A percentile compares a stretch with the other conserved stretches of the same genome.
phyloP scores from a whole-genome alignment of 2,329 filamentous ascomycete species.

The Blastomyces emzantsi region DNA sequence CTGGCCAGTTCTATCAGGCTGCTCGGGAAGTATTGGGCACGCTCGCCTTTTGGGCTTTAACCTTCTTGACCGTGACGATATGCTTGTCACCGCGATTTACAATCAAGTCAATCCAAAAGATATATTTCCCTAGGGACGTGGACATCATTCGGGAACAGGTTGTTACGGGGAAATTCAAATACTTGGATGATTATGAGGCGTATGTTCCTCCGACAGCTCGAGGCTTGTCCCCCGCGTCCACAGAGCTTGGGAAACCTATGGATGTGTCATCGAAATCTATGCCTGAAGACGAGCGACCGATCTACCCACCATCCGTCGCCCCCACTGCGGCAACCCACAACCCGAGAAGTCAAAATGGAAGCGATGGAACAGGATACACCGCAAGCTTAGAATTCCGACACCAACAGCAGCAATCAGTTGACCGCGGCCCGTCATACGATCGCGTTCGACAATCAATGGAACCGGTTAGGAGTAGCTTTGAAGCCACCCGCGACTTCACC shows the following conservation, averaged over 20 bases:
- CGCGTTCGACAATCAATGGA: constrained; percentile 82
- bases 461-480: constrained; percentile 70
- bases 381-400: constrained; percentile 38
- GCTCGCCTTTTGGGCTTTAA: constrained; percentile 78
- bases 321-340: constrained; percentile 70
- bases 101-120: constrained; percentile 82
- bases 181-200: constrained; percentile 52
- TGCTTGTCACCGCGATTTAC: constrained; percentile 82
- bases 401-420: constrained; percentile 54
- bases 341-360: constrained; percentile 76
- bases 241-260: constrained; percentile 39
- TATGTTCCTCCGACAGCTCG: constrained; percentile 40
- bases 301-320: constrained; percentile 78
- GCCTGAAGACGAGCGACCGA: constrained; percentile 81
- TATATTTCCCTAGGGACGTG: constrained; percentile 85
- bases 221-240: constrained; percentile 30
- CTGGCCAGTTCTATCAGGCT: constrained; percentile 63
- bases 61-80: constrained; percentile 68
- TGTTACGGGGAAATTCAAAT: constrained; percentile 68
- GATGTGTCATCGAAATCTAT: constrained; percentile 52
- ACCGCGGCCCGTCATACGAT: constrained; percentile 53
- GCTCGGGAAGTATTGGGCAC: constrained; percentile 70
- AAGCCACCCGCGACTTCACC: constrained; percentile 83
- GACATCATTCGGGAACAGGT: constrained; percentile 95
- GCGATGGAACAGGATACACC: constrained; percentile 88